These are phyloP conservation scores for Pythium diclinum DNA, from an alignment of 352 stramenopile species.

Conservation along the genomic window DNA sequence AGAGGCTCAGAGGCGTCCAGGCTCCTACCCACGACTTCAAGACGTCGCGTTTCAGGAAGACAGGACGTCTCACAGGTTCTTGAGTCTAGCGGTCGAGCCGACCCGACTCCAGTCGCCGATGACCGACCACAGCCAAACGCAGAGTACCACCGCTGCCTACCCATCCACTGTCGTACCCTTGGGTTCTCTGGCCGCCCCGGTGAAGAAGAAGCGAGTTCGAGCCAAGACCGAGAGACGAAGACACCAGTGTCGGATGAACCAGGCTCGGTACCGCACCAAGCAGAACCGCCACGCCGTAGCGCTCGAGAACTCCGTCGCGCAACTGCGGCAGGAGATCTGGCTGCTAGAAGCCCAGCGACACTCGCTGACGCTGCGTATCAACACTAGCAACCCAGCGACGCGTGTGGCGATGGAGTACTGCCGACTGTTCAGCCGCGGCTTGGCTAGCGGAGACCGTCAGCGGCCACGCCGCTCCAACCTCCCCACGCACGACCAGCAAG, in stretches of 20 bases:
- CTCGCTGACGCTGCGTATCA: neutral
- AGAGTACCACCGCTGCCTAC: no score
- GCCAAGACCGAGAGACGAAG: slow-evolving; percentile 45
- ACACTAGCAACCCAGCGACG: neutral
- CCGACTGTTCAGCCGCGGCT: slow-evolving; percentile 3
- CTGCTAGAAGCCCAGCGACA: neutral
- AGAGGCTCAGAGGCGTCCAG: no score
- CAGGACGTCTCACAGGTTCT: no score
- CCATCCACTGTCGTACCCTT: no score
- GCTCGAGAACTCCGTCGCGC: slow-evolving; percentile 6
- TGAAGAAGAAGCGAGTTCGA: slow-evolving; percentile 35
- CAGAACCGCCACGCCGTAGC: neutral
- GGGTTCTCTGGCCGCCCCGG: neutral
- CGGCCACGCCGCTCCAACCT: neutral
- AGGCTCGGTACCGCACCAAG: slow-evolving; percentile 44
- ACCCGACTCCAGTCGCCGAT: neutral
- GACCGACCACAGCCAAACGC: neutral
- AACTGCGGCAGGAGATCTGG: slow-evolving; percentile 7
- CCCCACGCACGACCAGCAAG: neutral
- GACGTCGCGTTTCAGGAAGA: no score
- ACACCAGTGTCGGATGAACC: slow-evolving; percentile 55
- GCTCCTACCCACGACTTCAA: no score
- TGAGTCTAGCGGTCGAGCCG: neutral
- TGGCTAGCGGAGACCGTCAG: neutral
- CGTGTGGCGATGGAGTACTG: slow-evolving; percentile 5